phyloP scores from a whole-genome alignment of 257 asterid genomes.

The Jacaranda mimosifolia region DNA sequence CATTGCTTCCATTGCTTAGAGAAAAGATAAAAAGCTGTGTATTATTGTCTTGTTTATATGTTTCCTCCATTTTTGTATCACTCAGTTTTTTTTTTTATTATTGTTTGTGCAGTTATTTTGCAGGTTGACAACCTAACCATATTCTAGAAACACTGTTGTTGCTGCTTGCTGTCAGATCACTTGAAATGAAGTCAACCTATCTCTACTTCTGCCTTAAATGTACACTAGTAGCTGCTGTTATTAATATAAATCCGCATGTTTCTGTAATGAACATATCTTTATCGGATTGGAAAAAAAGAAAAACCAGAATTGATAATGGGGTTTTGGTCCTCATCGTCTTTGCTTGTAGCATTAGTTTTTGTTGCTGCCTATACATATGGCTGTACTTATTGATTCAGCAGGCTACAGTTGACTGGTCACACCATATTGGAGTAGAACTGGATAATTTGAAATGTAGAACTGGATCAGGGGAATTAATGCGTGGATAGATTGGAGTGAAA shows the following conservation, averaged over 20 bases:
- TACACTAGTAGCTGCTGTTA: conserved; percentile 20
- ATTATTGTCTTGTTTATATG: background rate
- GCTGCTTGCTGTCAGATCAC: conserved; percentile 22
- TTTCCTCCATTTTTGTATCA: background rate
- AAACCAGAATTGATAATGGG: conserved; percentile 7
- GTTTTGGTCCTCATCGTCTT: background rate
- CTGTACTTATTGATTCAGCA: too few species aligned
- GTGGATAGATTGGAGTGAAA: background rate
- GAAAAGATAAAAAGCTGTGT: background rate
- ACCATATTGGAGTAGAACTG: too few species aligned
- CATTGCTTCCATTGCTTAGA: background rate
- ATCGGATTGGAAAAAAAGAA: conserved; percentile 5
- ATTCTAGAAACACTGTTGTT: conserved; percentile 18
- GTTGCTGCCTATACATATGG: too few species aligned
- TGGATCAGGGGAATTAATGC: too few species aligned
- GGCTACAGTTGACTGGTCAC: too few species aligned
- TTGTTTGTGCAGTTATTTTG: conserved; percentile 23
- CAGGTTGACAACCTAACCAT: conserved; percentile 20
- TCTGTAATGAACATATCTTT: conserved; percentile 25
- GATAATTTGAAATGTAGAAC: too few species aligned
- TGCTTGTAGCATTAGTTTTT: too few species aligned
- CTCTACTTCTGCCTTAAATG: conserved; percentile 12
- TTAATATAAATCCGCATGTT: conserved; percentile 9
- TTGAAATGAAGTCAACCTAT: conserved; percentile 4
- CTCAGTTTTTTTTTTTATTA: conserved; percentile 10